Base-by-base conservation (phyloP, 768 basidiomycete genomes). In the Chalciporus piperatus region DNA sequence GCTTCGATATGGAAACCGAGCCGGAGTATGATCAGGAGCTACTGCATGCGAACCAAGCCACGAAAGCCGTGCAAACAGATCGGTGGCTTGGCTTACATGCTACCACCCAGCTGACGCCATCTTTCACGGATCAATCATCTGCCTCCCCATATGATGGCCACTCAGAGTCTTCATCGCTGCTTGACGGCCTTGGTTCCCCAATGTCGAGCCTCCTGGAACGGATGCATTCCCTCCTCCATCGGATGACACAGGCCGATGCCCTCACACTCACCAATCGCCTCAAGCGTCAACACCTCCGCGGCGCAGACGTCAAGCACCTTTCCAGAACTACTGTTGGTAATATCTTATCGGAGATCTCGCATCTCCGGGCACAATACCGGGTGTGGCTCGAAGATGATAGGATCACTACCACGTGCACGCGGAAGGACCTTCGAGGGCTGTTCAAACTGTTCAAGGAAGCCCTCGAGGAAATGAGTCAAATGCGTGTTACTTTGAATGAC, bases 361-460 rank as follows among this genome's bases (percentile, higher is more conserved):
- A 75, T 12, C 73, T 96, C n/a, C 83, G 93, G 2, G 62, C 71
- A 8, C 85, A 87, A 41, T 93, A 92, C 75, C 82, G 89, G 9
- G 72, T 74, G 4, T 74, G 86, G 40, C 69, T 90, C 38, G 92
- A 94, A 63, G 86, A 88, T 44, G 90, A 92, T 45, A 84, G 82
- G 57, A 68, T 78, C 7, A 75, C 83, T 13, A 76, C 76, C 5
- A 69, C 72, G 12, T 85, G 83, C 63, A 84, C 85, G 10, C 79
- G 91, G 30, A 87, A 84, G 57, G 97, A 99, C 60, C 78, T 97
- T 56, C 82, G 89, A 11, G 71, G 78, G 8, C 70, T 99, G 46
- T 82, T 98, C 74, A 92, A 87, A 62, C 70, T 98, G 39, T 77
- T 96, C 68, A 87, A 83, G 64, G 95, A 98, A 55, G 70, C 85